Percentiles rank a stretch among this genome's conserved stretches.
Evolutionary conservation across 768 basidiomycete species (phyloP).

Genomic region (Serpula lacrymans): DNA sequence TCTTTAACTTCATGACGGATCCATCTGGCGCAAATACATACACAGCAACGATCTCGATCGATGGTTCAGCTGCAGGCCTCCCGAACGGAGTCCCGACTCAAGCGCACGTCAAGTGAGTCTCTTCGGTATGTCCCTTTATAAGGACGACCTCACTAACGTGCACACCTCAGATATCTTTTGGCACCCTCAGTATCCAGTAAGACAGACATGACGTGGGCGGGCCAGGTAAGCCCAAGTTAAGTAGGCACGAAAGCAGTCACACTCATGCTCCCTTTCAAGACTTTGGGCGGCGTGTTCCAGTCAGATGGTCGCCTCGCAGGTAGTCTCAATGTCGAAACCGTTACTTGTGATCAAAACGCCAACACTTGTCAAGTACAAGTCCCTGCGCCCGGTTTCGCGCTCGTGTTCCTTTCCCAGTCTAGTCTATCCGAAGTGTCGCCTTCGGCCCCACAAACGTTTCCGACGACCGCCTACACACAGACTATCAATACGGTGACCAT

Average conservation of each 20-base stretch:
- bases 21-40: constrained; percentile 36
- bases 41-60: constrained; percentile 33
- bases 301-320: constrained; percentile 20
- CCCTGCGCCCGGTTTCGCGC: constrained; percentile 26
- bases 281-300: constrained; percentile 20
- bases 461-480: constrained; percentile 30
- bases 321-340: not conserved
- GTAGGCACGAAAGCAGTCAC: too few relatives aligned
- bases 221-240: constrained; percentile 31
- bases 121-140: not conserved
- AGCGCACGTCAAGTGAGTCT: constrained; percentile 30
- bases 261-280: constrained; percentile 11
- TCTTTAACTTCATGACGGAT: constrained; percentile 50
- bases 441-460: constrained; percentile 20
- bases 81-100: constrained; percentile 17
- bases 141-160: not conserved
- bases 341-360: constrained; percentile 15
- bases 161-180: constrained; percentile 23
- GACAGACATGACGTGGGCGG: constrained; percentile 47
- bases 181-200: constrained; percentile 40
- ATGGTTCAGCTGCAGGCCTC: constrained; percentile 17
- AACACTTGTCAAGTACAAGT: constrained; percentile 20
- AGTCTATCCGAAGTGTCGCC: constrained; percentile 6
- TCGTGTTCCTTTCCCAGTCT: constrained; percentile 19
- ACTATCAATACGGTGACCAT: constrained; percentile 28